Evolutionary conservation across 164 flowering plant genomes (phyloP), one percentile per base, ranked within the genome.

Genomic region (Taxillus chinensis): DNA sequence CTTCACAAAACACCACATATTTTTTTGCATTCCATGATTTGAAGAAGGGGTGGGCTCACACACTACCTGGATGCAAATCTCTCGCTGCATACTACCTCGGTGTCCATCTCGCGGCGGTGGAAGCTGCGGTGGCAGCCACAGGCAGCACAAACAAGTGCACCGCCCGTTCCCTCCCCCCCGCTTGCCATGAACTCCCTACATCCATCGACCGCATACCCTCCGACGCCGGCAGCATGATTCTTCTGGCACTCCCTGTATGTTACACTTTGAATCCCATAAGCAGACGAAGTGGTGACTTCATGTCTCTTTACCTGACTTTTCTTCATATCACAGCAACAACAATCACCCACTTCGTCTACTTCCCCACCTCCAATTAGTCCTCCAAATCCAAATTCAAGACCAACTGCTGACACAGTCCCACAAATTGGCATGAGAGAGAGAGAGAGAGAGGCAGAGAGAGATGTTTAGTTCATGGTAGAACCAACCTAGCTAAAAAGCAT

Each of bases 121-220:
- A 87, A 90, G 80, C 67, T 90, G 58, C 92, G 40, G 80, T 90
- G 95, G 74, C 97, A 90, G 61, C 86, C 82, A 37, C 96, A 90
- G 40, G 95, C 92, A 3, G 96, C 96, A 13, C 96, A 90, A 11
- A 64, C 66, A 17, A 86, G 83, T 2, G 81, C 82, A 14, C 48
- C 80, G 12, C 38, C 59, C 3, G 83, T 74, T 0, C 83, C 86
- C 7, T 85, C 92, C 54, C 73, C 86, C 4, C 83, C 89, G 12
- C 79, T 69, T 0, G 90, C 87, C 90, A 87, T 80, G 80, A 87
- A 90, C 65, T 90, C 97, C 40, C 92, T 59, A 80, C 97, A 90
- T 1, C 97, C 97, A 62, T 90, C 97, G 0, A 90, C 79, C 0
- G 89, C 95, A 69, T 78, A 78, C 4, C 92, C 90, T 57, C 97